Base-by-base conservation (phyloP, 495 filamentous ascomycete species). In the Echria macrotheca region DNA sequence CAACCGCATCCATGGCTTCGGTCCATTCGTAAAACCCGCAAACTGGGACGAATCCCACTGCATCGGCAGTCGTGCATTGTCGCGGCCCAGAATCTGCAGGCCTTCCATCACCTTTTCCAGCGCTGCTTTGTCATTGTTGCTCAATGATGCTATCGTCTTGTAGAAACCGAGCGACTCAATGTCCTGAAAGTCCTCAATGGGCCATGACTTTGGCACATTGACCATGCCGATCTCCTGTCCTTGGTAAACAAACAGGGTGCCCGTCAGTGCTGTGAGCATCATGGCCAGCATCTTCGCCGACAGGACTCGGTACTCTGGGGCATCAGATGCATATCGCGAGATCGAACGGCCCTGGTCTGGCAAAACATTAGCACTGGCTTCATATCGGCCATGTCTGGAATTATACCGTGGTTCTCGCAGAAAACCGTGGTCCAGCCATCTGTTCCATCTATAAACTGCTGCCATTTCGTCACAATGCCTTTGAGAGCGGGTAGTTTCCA, bases 201-300 rank as follows among this genome's bases (percentile, higher is more conserved):
- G 67, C 85, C 85, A 89, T 14, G 69, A 55, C 3, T 57, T 50
- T 0, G 86, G 84, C 19, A 85, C 75, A 57, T 90, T 89, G 25
- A 75, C 72, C 80, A 88, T 87, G 1, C 84, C 86, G 12, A 90
- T 64, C 53, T 91, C 86, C 55, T 91, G 83, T 7, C 86, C 86
- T 54, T 90, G 84, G 52, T 86, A 89, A 4, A 89, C 57, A 58
- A 85, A 90, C 1, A 85, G 70, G 0, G 85, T 87, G 1, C 86
- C 86, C 2, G 75, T 77, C 50, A 84, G 63, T 19, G 82, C 59
- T 3, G 44, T 70, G 67, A 28, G 47, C 63, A 61, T 53, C 33
- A 68, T 37, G 8, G 57, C 43, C 19, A 88, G 63, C 72, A 86
- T 74, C 66, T 87, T 87, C 2, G 76, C 76, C 0, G 73, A 69